phyloP scores from a whole-genome alignment of 129 eudicot genomes.

The Glebionis coronaria region DNA sequence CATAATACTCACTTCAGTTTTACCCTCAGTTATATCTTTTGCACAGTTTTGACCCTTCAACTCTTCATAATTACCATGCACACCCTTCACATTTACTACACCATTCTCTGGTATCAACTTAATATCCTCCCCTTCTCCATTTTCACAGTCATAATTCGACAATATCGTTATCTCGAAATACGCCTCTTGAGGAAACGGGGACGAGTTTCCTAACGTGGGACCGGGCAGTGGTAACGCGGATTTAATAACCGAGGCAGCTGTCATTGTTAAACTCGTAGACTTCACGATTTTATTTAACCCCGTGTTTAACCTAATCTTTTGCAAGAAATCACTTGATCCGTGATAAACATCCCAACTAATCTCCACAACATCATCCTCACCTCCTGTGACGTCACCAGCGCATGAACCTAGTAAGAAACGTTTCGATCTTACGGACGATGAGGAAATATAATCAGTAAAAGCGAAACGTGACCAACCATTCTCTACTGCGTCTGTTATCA shows the following conservation, averaged over 20 bases:
- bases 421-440: conserved; percentile 48
- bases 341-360: conserved; percentile 73
- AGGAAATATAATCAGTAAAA: conserved; percentile 42
- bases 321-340: conserved; percentile 87
- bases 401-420: conserved; percentile 43
- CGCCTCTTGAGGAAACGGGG: conserved; percentile 52
- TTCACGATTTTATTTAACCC: conserved; percentile 18
- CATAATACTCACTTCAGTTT: conserved; percentile 26
- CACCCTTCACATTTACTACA: conserved; percentile 22
- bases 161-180: conserved; percentile 80
- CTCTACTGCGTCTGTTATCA: conserved; percentile 79
- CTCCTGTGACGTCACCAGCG: conserved; percentile 25
- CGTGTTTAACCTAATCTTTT: conserved; percentile 43
- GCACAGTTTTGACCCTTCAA: conserved; percentile 23
- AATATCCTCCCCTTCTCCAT: conserved; percentile 49
- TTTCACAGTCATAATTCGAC: conserved; percentile 17
- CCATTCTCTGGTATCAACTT: conserved; percentile 47
- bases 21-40: conserved; percentile 34
- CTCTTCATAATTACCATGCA: conserved; percentile 37
- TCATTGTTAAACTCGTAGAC: conserved; percentile 10
- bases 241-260: conserved; percentile 19
- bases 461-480: conserved; percentile 93
- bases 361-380: conserved; percentile 33
- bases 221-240: conserved; percentile 39
- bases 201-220: conserved; percentile 25